phyloP scores from a whole-genome alignment of 116 monocot genomes.

The Thalassia testudinum region DNA sequence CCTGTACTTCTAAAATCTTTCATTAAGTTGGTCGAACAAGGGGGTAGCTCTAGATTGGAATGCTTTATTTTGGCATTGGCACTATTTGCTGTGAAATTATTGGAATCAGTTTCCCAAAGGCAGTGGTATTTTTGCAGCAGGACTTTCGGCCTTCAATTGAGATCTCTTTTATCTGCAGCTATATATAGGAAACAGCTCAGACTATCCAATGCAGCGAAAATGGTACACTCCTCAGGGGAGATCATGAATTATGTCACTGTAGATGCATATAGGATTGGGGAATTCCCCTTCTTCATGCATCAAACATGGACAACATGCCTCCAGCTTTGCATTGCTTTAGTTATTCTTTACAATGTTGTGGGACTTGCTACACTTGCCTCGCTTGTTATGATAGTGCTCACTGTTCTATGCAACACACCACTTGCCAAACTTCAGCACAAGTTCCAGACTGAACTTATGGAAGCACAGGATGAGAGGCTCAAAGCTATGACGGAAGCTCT shows the following conservation, averaged over 20 bases:
- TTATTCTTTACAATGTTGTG: slow-evolving; percentile 59
- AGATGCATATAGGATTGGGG: slow-evolving; percentile 80
- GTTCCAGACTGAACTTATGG: slow-evolving; percentile 74
- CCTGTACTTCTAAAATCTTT: slow-evolving; percentile 76
- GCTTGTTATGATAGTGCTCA: slow-evolving; percentile 49
- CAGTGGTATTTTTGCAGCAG: slow-evolving; percentile 90
- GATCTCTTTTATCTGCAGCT: slow-evolving; percentile 66
- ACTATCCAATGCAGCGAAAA: slow-evolving; percentile 53
- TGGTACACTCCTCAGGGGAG: slow-evolving; percentile 70
- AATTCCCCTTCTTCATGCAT: slow-evolving; percentile 84
- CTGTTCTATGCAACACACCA: slow-evolving; percentile 61
- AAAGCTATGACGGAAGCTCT: slow-evolving; percentile 81
- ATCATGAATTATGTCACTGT: slow-evolving; percentile 86
- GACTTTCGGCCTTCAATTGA: slow-evolving; percentile 47
- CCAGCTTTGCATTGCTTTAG: slow-evolving; percentile 65
- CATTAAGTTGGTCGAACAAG: slow-evolving; percentile 49
- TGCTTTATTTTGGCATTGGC: slow-evolving; percentile 46
- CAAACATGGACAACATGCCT: slow-evolving; percentile 72
- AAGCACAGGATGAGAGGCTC: slow-evolving; percentile 67
- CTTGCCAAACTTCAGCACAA: slow-evolving; percentile 69
- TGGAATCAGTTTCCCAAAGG: slow-evolving; percentile 79
- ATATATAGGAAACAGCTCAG: slow-evolving; percentile 66
- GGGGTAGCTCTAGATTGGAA: slow-evolving; percentile 29
- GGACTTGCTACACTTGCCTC: slow-evolving; percentile 69
- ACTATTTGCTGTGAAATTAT: slow-evolving; percentile 48